Evolutionary conservation across 1,139 yeast species (phyloP), one percentile per base, ranked within the genome.

Genomic region (Eremothecium coryli): DNA sequence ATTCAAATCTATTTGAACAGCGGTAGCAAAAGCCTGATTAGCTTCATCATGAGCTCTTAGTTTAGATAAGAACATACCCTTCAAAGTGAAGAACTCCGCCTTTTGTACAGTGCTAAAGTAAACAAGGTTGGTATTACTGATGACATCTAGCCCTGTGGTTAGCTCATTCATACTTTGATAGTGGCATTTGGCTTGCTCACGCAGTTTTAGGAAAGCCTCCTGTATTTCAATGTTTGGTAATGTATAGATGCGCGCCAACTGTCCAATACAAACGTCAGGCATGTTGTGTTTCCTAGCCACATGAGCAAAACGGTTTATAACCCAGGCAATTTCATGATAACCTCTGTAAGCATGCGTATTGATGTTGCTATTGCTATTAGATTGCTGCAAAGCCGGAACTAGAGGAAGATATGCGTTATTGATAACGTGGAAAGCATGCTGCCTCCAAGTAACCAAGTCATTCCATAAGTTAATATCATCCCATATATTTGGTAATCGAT

Each of bases 261-360:
- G 97, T 44, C 77, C 81, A 42, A 88, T 79, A 64, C 98, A 93
- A 33, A 93, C 98, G 39, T 90, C 97, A 1, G 95, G 82, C 93
- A 93, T 84, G 42, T 82, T 80, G 56, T 93, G 99, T 58, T 86
- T 85, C 45, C 98, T 72, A 1, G 98, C 97, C 32, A 90, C 97
- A 62, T 93, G 98, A 0, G 99, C 98, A 67, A 93, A 93, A 40
- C 98, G 66, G 59, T 93, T 93, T 50, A 93, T 90, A 9, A 93
- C 95, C 97, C 98, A 93, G 1, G 98, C 98, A 55, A 90, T 86
- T 60, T 93, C 99, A 57, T 93, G 99, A 62, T 84, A 93, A 2
- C 99, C 99, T 44, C 98, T 71, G 58, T 86, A 93, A 1, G 95
- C 97, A 54, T 85, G 86, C 1, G 96, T 85, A 47, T 82, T 84